Evolutionary conservation across 768 basidiomycete species (phyloP), one percentile per base, ranked within the genome.

Genomic region (Pleurotus sapidus): DNA sequence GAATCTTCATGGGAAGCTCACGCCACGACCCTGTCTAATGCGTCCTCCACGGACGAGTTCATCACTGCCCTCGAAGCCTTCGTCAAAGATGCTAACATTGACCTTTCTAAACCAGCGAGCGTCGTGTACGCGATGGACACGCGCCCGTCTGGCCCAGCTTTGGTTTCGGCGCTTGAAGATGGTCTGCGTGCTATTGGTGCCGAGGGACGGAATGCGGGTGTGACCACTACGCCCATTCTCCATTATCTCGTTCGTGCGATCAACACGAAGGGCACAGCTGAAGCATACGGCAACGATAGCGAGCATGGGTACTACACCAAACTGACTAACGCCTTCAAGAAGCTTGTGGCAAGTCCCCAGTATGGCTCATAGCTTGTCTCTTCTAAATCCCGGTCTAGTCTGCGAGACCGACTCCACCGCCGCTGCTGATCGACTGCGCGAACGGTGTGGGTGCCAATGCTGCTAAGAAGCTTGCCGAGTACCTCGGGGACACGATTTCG

Each of bases 51-150:
- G 5, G 82, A 84, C 55, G 87, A 84, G n/a, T 86, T 98, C 70
- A 66, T 94, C 49, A 69, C 76, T 14, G 79, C 80, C 5, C 74
- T 98, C 27, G 74, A 85, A 17, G 66, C 74, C 7, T 73, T 98
- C 60, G 77, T 95, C 45, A 77, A 74, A 57, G 73, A 72, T 5
- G 68, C 83, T 38, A 86, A 87, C 65, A 93, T 98, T 65, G 89
- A 97, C 67, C 65, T 95, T 7, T 79, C 81, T 4, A 86, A 85
- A 61, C 91, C 93, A 3, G 82, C 93, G 5, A 79, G 81, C 48
- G 91, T 98, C 30, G 85, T 97, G 2, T 98, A 93, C 72, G 97
- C 91, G 1, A 78, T 93, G 37, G 97, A 99, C 69, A 98, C 97
- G 3, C 87, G 97, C 6, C 92, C 92, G 3, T 93, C 93, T 3